Conservation (phyloP, 345 rosid species). For the Salix brachista region DNA sequence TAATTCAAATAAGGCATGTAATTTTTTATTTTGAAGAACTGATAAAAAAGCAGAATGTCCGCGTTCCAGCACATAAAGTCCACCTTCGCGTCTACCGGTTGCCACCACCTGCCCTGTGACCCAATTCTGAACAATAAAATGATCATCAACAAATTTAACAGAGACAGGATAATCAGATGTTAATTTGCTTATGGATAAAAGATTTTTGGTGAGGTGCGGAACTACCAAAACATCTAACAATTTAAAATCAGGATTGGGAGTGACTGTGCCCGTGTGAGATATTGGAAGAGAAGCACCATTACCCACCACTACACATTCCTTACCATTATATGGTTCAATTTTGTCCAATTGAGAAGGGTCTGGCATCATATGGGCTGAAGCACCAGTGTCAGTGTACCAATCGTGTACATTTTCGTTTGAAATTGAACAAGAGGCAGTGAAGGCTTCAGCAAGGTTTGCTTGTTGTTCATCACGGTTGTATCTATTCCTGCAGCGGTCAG, state of each 20-base stretch:
- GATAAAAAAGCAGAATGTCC: too few relatives aligned
- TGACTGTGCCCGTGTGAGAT: not conserved
- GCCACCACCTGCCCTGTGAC: not conserved
- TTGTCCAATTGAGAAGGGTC: not conserved
- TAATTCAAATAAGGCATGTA: too few relatives aligned
- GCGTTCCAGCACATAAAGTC: not conserved
- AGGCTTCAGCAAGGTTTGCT: not conserved
- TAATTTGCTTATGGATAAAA: conserved; percentile 14
- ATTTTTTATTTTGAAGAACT: too few relatives aligned
- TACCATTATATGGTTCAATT: not conserved
- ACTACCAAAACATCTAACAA: conserved; percentile 8
- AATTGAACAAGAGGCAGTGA: too few relatives aligned
- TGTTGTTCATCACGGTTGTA: too few relatives aligned
- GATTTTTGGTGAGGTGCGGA: conserved; percentile 3
- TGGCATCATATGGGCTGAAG: not conserved
- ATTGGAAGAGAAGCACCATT: conserved; percentile 5
- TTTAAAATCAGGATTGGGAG: not conserved
- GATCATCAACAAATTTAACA: not conserved
- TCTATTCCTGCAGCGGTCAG: too few relatives aligned
- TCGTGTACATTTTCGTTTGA: accelerated
- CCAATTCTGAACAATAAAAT: not conserved
- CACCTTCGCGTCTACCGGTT: not conserved
- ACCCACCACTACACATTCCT: conserved; percentile 14
- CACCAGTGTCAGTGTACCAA: not conserved
- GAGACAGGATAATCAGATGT: not conserved